Evolutionary conservation across 2,329 filamentous ascomycete species (phyloP), one percentile per base, ranked within the genome.

Genomic region (Neofusicoccum laricinum): DNA sequence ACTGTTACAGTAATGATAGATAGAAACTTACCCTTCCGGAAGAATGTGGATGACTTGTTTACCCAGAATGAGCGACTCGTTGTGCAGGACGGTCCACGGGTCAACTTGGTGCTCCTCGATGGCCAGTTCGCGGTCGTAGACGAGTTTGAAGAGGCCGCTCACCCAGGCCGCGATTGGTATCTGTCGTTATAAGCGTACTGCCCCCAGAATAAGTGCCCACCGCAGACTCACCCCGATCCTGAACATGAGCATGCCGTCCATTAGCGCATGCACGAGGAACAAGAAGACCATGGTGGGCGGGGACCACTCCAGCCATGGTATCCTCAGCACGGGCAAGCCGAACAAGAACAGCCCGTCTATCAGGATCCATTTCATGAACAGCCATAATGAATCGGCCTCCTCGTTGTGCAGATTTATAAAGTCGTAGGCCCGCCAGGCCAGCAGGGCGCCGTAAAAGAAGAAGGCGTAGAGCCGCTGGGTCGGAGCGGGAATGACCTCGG

Each of bases 1-100:
- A 59, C 50, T 69, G 57, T 12, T 57, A 12, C 36, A 30, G 46
- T 15, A 19, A 7, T 36, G 17, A 11, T 21, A 61, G 14, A 46
- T 19, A n/a, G 14, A 19, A 36, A 73, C 83, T 69, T 76, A 90
- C 81, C 96, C 96, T 82, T 99, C 95, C 1, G 95, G 95, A 63
- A 99, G 82, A 72, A 99, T 97, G 75, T 99, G 95, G 77, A 99
- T 94, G 70, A 97, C 96, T 79, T 98, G 93, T 76, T 93, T 95
- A 73, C 95, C 95, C 79, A 97, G 85, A 68, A 99, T 98, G 72
- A 98, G 85, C 21, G 93, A 97, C 36, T 92, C 86, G 75, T 98
- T 97, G 75, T 97, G 92, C 66, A 97, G 82, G 68, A 99, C 93
- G 67, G 86, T 89, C 32, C 90, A 90, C 15, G 93, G 88, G 74